phyloP scores from a whole-genome alignment of 257 asterid species.

The Oldenlandia corymbosa region DNA sequence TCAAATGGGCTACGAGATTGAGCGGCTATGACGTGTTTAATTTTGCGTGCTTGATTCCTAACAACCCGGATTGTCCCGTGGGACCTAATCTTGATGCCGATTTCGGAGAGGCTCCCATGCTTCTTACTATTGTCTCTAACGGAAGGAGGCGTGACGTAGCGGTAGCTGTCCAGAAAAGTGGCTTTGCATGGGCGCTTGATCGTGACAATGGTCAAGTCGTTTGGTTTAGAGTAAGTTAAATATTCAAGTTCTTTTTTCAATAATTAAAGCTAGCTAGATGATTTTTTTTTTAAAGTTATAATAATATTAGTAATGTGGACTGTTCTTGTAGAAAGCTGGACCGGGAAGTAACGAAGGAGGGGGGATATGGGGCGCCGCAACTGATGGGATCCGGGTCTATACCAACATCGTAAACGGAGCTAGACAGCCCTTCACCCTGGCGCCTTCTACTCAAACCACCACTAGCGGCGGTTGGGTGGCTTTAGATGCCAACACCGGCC shows the following conservation, averaged over 20 bases:
- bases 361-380: constrained; percentile 78
- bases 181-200: constrained; percentile 71
- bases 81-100: constrained; percentile 79
- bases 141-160: constrained; percentile 46
- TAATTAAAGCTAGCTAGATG: too few species aligned
- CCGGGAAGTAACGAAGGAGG: constrained; percentile 69
- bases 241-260: too few species aligned
- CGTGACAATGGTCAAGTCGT: constrained; percentile 42
- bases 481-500: constrained; percentile 56
- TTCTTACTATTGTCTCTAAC: constrained; percentile 26
- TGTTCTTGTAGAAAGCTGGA: constrained; percentile 44
- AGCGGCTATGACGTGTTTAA: constrained; percentile 68
- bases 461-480: constrained; percentile 83
- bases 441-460: constrained; percentile 49
- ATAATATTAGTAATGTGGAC: background rate
- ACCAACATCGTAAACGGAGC: constrained; percentile 55
- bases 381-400: constrained; percentile 51
- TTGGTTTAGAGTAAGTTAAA: constrained; percentile 39
- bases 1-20: constrained; percentile 49
- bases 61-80: constrained; percentile 59
- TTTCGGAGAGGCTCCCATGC: constrained; percentile 85
- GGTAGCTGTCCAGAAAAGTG: constrained; percentile 70
- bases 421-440: constrained; percentile 39
- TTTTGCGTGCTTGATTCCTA: constrained; percentile 50
- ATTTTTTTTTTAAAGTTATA: background rate